These are phyloP conservation scores for Coleophoma cylindrospora DNA, from an alignment of 2,329 filamentous ascomycete genomes.

Conservation along the genomic window DNA sequence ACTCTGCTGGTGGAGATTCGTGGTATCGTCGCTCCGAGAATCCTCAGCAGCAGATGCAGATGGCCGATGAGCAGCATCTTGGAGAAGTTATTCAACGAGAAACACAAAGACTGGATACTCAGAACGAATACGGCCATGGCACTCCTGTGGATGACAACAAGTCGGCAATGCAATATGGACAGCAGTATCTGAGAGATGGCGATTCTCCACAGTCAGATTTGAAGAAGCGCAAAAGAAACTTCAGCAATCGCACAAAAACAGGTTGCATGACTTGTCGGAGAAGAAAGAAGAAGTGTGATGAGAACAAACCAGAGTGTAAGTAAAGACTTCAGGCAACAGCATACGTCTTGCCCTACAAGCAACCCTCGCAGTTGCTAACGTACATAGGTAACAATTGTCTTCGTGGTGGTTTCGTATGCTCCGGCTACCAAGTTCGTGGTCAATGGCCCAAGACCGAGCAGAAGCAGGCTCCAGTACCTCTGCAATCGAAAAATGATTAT, in stretches of 20 bases:
- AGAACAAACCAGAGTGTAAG: conserved; percentile 88
- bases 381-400: conserved; percentile 76
- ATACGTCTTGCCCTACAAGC: neutral
- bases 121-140: conserved; percentile 28
- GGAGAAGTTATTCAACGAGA: conserved; percentile 47
- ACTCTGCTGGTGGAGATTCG: conserved; percentile 14
- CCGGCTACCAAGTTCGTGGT: conserved; percentile 79
- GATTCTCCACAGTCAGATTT: conserved; percentile 49
- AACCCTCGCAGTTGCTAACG: conserved; percentile 1
- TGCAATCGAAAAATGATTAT: conserved; percentile 75
- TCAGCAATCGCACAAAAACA: conserved; percentile 94
- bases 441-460: conserved; percentile 74
- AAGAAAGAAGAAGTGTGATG: conserved; percentile 97
- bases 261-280: conserved; percentile 88
- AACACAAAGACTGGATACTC: conserved; percentile 32
- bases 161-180: conserved; percentile 28
- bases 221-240: conserved; percentile 73
- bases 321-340: conserved; percentile 13
- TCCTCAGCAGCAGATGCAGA: conserved; percentile 39
- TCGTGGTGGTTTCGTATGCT: conserved; percentile 84
- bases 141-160: conserved; percentile 31
- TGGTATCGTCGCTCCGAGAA: conserved; percentile 23
- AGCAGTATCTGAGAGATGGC: conserved; percentile 20
- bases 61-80: conserved; percentile 41
- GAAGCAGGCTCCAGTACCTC: conserved; percentile 63